Conservation (phyloP, 1,139 yeast species). For the Lodderomyces elongisporus region DNA sequence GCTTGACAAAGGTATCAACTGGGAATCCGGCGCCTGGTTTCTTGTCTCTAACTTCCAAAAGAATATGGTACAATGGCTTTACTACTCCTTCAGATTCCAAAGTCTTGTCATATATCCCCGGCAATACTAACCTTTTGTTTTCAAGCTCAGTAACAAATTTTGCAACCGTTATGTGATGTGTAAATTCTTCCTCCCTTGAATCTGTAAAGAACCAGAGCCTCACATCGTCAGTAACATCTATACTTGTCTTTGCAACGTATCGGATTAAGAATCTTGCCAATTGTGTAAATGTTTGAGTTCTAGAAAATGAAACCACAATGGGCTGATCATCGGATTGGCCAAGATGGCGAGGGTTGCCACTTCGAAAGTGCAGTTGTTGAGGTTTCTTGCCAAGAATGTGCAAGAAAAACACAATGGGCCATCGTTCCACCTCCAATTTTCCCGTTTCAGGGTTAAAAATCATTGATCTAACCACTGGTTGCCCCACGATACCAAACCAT, state of each 20-base stretch:
- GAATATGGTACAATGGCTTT: slow-evolving; percentile 24
- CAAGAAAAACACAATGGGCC: slow-evolving; percentile 42
- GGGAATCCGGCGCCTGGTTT: slow-evolving; percentile 20
- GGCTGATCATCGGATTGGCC: slow-evolving; percentile 12
- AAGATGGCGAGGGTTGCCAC: slow-evolving; percentile 11
- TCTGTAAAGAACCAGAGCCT: slow-evolving; percentile 38
- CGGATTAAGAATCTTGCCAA: slow-evolving; percentile 24
- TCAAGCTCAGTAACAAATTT: slow-evolving; percentile 29
- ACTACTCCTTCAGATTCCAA: slow-evolving; percentile 31
- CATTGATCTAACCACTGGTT: slow-evolving; percentile 45
- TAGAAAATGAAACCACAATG: slow-evolving; percentile 22
- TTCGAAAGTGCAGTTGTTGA: slow-evolving; percentile 12
- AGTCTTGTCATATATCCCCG: slow-evolving; percentile 19
- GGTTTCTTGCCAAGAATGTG: slow-evolving; percentile 41
- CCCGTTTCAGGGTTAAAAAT: slow-evolving; percentile 35
- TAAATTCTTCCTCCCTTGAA: slow-evolving; percentile 20
- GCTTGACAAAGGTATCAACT: slow-evolving; percentile 16
- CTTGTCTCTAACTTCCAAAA: slow-evolving; percentile 30
- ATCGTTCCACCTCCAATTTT: slow-evolving; percentile 44
- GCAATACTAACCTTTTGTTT: slow-evolving; percentile 28
- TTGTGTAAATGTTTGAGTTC: slow-evolving; percentile 31
- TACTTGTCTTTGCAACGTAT: slow-evolving; percentile 16
- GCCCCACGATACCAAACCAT: slow-evolving; percentile 52
- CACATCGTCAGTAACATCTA: slow-evolving; percentile 15
- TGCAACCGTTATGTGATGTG: slow-evolving; percentile 21